Base-by-base conservation (phyloP, 164 flowering plant genomes). In the Pachysandra terminalis region DNA sequence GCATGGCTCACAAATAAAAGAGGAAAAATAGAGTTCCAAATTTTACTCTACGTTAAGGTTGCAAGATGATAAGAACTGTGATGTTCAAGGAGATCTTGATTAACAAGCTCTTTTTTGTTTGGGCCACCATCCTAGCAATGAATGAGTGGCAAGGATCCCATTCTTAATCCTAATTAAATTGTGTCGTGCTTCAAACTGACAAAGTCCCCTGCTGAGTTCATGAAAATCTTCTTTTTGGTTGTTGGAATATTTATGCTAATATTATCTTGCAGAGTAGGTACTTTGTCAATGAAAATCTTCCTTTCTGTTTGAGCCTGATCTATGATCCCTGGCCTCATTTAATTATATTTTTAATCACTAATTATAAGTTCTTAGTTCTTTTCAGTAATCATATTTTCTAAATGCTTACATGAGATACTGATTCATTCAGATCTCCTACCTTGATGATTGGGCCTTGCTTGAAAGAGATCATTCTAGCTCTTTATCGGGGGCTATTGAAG, bases 381-480 rank as follows among this genome's bases (percentile, higher is more conserved):
- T 52, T 7, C 51, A 5, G 49, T 16, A 54, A 63, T 55, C 22
- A 5, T 27, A 25, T 58, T 25, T 79, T 52, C 71, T 81, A 25
- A 70, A 23, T 37, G 28, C 54, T 60, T 62, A 0, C 60, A 15
- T 68, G 45, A 23, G 37, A 45, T 59, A 45, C n/a, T 75, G 21
- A 56, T 63, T 59, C 10, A 57, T 73, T 70, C 86, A 95, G 98
- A 73, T 95, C 77, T 71, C 71, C 40, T 82, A 78, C 77, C 89
- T 90, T 24, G 86, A 92, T 51, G 86, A 86, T 73, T 95, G 99
- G 97, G 83, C 88, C 64, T 70, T 76, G 62, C 77, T 85, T 62
- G 99, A 95, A 79, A 78, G 75, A 75, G 96, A 90, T 59, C 97
- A 95, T 79, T 73, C 75, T 61, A 74, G 40, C 67, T 83, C 97